phyloP scores from a whole-genome alignment of 176 grass and related monocot genomes.

The Musa schizocarpa region DNA sequence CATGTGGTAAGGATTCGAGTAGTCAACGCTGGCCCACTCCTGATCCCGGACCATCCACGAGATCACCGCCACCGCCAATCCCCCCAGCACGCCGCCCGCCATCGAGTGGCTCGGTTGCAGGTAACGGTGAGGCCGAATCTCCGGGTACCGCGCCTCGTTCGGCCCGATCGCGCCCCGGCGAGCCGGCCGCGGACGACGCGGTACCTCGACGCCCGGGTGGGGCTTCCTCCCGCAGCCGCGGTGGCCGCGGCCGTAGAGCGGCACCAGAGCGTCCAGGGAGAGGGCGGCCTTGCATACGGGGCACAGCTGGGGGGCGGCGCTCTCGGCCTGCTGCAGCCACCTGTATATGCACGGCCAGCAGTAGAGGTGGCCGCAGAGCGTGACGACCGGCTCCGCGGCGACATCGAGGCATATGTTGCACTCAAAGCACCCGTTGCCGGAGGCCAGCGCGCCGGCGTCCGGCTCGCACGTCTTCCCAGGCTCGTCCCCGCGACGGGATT shows the following conservation, averaged over 20 bases:
- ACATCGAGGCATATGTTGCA: constrained; percentile 95
- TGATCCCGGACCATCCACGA: constrained; percentile 13
- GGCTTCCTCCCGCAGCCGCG: constrained; percentile 22
- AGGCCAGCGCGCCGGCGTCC: background rate
- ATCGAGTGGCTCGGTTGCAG: background rate
- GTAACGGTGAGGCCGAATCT: background rate
- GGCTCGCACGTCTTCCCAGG: background rate
- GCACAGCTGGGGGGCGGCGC: constrained; percentile 23
- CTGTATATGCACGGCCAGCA: constrained; percentile 96
- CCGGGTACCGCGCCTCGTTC: background rate
- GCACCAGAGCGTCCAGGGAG: constrained; percentile 51
- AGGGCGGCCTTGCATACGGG: constrained; percentile 73
- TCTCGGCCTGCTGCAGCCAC: constrained; percentile 41
- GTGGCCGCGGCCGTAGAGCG: constrained; percentile 65
- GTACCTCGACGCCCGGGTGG: background rate
- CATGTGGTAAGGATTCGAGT: constrained; percentile 19
- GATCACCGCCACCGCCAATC: constrained; percentile 24
- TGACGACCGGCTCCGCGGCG: constrained; percentile 70
- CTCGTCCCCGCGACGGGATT: background rate
- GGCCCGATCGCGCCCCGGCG: background rate
- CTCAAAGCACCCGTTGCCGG: constrained; percentile 27
- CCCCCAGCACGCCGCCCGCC: constrained; percentile 26
- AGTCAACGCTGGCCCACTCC: constrained; percentile 15
- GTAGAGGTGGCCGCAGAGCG: constrained; percentile 87
- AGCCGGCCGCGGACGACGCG: background rate